A percentile compares a stretch with the other conserved stretches of the same genome.
Evolutionary conservation across 345 rosid species (phyloP).

Genomic region (Camelina sativa): DNA sequence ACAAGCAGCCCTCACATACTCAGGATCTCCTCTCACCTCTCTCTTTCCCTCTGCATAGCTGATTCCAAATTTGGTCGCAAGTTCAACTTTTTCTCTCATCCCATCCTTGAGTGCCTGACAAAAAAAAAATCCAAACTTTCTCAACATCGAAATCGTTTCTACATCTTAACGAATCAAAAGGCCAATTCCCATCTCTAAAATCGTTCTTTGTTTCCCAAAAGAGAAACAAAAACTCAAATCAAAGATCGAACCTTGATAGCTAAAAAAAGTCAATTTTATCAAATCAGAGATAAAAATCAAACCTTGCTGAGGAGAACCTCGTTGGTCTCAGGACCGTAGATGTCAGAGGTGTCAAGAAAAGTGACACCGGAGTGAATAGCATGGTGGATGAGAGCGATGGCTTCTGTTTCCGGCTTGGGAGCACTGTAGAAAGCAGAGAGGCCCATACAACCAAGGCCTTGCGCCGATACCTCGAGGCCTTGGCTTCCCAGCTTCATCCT

Average conservation of each 20-base stretch:
- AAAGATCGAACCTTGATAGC: neutral
- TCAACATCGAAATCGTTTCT: neutral
- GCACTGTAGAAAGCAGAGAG: conserved; percentile 45
- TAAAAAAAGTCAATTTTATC: too few species aligned
- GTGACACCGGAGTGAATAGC: conserved; percentile 49
- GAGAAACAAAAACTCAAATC: neutral
- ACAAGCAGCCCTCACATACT: conserved; percentile 57
- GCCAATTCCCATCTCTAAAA: neutral
- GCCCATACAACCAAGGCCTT: conserved; percentile 54
- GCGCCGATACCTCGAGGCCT: conserved; percentile 46
- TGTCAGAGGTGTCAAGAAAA: conserved; percentile 50
- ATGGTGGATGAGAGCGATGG: conserved; percentile 45
- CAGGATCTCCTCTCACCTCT: conserved; percentile 51
- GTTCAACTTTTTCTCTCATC: conserved; percentile 52
- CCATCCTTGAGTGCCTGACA: conserved; percentile 56
- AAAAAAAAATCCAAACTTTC: neutral
- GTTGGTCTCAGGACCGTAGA: conserved; percentile 51
- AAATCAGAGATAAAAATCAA: neutral
- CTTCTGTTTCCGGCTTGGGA: conserved; percentile 42
- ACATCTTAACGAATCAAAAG: neutral
- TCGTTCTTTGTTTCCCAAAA: neutral
- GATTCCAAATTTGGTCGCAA: conserved; percentile 57
- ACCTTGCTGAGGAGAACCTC: conserved; percentile 51
- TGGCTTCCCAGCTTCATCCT: conserved; percentile 39
- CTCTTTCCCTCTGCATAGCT: conserved; percentile 34